Conservation (phyloP, 768 basidiomycete species). For the Mycena olivaceomarginata region DNA sequence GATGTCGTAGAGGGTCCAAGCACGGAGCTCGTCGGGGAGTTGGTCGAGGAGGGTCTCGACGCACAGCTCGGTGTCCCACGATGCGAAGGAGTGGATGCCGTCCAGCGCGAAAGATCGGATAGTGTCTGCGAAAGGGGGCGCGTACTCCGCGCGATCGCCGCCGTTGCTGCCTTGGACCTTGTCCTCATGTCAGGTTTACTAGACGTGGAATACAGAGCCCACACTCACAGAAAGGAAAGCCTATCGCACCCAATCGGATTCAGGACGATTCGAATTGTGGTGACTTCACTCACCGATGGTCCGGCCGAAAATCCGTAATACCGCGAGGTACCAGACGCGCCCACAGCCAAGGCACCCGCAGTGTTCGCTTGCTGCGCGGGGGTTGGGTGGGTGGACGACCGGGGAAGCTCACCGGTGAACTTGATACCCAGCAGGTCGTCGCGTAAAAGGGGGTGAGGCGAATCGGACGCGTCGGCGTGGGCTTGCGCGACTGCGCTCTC, state of each 20-base stretch:
- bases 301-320: slow-evolving; percentile 40
- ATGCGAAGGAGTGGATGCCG: neutral
- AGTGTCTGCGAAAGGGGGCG: neutral
- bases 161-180: slow-evolving; percentile 16
- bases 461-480: neutral
- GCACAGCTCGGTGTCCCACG: slow-evolving; percentile 11
- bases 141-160: neutral
- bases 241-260: neutral
- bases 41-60: neutral
- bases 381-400: neutral
- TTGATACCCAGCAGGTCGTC: slow-evolving; percentile 22
- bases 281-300: slow-evolving; percentile 18
- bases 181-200: neutral
- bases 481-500: slow-evolving; percentile 23
- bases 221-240: slow-evolving; percentile 25
- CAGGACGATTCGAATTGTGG: neutral
- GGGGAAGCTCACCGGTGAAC: neutral
- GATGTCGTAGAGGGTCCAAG: slow-evolving; percentile 23
- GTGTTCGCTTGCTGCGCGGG: neutral
- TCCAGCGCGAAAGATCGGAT: slow-evolving; percentile 6
- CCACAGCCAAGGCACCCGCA: slow-evolving; percentile 18
- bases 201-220: neutral
- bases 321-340: slow-evolving; percentile 5
- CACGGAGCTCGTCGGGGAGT: slow-evolving; percentile 17
- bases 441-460: slow-evolving; percentile 26